A percentile compares a stretch with the other conserved stretches of the same genome.
phyloP scores from a whole-genome alignment of 2,329 filamentous ascomycete species.

The Botrytis porri region DNA sequence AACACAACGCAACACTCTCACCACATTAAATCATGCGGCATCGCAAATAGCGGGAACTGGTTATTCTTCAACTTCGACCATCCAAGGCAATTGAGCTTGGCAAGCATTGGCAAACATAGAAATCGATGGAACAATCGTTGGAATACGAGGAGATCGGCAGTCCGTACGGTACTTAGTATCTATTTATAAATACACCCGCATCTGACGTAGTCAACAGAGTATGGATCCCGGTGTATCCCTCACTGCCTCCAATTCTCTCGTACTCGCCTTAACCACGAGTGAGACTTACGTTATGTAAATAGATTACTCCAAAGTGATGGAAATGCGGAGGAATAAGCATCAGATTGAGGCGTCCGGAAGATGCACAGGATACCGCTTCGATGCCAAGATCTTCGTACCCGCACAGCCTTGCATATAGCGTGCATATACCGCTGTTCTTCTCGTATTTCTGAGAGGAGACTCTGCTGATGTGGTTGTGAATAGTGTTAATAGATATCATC shows the following conservation, averaged over 20 bases:
- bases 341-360: neutral
- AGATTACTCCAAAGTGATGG: neutral
- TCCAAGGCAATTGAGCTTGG: neutral
- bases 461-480: neutral
- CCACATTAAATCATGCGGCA: neutral
- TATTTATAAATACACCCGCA: neutral
- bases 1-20: neutral
- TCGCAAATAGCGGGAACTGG: neutral
- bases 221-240: neutral
- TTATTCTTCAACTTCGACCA: neutral
- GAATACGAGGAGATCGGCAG: constrained; percentile 13
- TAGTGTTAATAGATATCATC: neutral
- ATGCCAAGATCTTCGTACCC: neutral
- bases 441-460: constrained; percentile 1
- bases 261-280: neutral
- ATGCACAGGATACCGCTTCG: neutral
- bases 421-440: neutral
- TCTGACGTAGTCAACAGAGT: neutral
- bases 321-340: neutral
- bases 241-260: neutral
- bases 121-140: neutral
- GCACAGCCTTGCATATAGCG: neutral
- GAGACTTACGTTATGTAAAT: neutral
- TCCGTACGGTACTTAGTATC: neutral
- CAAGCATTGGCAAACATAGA: neutral